These are phyloP conservation scores for Nitzschia palea DNA, from an alignment of 108 stramenopile species.

Conservation along the genomic window DNA sequence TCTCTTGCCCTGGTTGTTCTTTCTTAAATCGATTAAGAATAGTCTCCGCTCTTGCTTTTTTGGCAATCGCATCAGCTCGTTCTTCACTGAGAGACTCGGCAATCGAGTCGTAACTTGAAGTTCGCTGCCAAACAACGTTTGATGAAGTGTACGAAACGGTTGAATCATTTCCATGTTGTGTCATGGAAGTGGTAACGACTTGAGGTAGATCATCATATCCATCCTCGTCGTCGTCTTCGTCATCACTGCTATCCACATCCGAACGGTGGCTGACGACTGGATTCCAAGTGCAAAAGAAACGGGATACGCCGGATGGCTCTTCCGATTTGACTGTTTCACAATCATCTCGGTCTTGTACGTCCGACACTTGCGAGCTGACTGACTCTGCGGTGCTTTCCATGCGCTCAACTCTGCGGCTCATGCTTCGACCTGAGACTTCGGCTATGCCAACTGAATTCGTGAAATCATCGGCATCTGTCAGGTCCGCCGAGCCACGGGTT, in stretches of 20 bases:
- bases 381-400: background rate
- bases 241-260: background rate
- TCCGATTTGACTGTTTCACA: too few relatives aligned
- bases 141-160: background rate
- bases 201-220: background rate
- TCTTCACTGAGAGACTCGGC: background rate
- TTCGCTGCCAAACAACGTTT: conserved; percentile 7
- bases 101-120: background rate
- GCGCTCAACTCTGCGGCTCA: background rate
- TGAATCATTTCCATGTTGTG: background rate
- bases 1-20: too few relatives aligned
- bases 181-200: too few relatives aligned
- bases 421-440: background rate
- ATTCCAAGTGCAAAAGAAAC: background rate
- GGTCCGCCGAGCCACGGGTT: background rate
- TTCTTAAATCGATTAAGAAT: conserved; percentile 1
- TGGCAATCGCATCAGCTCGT: background rate
- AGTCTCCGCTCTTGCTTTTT: background rate
- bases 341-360: too few relatives aligned
- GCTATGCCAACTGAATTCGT: too few relatives aligned
- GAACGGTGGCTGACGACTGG: background rate
- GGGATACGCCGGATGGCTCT: background rate
- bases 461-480: too few relatives aligned
- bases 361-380: too few relatives aligned
- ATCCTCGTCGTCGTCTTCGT: conserved; percentile 2